Percentiles rank a stretch among this genome's conserved stretches.
These are phyloP conservation scores for Fonsecaea pugnacius DNA, from an alignment of 2,329 filamentous ascomycete species.

Conservation along the genomic window DNA sequence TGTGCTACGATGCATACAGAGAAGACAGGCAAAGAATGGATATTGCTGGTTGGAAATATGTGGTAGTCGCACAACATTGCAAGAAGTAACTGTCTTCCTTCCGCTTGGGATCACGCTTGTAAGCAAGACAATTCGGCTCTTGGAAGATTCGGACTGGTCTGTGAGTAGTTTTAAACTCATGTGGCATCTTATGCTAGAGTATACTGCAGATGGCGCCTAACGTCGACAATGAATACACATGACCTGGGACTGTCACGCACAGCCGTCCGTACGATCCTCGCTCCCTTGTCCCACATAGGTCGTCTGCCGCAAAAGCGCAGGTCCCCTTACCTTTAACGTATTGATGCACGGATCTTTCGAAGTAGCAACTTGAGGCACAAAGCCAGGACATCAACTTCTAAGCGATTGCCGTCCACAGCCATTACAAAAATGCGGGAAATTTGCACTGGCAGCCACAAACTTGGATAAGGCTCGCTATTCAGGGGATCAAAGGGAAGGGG, in stretches of 20 bases:
- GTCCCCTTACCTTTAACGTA: background rate
- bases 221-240: background rate
- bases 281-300: background rate
- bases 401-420: background rate
- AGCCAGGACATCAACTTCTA: background rate
- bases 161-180: background rate
- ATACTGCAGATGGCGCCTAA: background rate
- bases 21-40: background rate
- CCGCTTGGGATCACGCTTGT: background rate
- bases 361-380: background rate
- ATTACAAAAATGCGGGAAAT: background rate
- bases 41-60: background rate
- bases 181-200: background rate
- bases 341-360: background rate
- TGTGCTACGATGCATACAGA: background rate
- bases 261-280: background rate
- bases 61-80: background rate
- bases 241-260: background rate
- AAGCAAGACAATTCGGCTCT: background rate
- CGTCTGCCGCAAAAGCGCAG: background rate
- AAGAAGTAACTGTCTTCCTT: background rate
- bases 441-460: background rate
- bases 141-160: background rate
- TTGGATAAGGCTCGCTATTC: background rate
- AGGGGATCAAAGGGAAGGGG: background rate